Evolutionary conservation across 1,139 yeast genomes (phyloP).

Genomic region (Trichomonascaceae sp.): DNA sequence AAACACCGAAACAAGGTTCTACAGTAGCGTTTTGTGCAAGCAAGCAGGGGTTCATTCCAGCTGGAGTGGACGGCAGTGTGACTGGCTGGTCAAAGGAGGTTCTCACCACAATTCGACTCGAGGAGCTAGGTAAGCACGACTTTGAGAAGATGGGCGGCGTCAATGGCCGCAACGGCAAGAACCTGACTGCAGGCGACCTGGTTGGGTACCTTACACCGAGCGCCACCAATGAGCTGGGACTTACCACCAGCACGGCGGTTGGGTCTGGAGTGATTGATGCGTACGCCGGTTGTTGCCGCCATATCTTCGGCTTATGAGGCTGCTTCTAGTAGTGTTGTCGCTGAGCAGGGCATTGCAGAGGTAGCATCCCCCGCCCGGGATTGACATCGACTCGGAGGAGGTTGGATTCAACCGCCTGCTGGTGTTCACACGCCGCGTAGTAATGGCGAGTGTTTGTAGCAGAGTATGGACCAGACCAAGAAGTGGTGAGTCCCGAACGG

Average conservation of each 20-base stretch:
- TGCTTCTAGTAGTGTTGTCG: constrained; percentile 80
- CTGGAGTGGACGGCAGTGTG: constrained; percentile 72
- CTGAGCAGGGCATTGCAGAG: too few species aligned
- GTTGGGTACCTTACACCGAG: constrained; percentile 56
- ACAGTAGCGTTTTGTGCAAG: constrained; percentile 85
- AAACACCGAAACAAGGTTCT: constrained; percentile 76
- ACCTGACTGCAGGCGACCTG: constrained; percentile 75
- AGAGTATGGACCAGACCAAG: constrained; percentile 97
- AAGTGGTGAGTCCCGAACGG: constrained; percentile 72
- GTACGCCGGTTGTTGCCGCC: constrained; percentile 97
- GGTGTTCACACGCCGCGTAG: constrained; percentile 97
- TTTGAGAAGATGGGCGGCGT: constrained; percentile 77
- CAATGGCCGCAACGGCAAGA: constrained; percentile 54
- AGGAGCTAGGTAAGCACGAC: constrained; percentile 64
- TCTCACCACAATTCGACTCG: constrained; percentile 50
- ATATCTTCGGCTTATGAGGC: constrained; percentile 98
- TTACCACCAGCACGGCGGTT: constrained; percentile 66
- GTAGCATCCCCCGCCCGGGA: constrained; percentile 37
- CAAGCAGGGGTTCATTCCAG: constrained; percentile 91
- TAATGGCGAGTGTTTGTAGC: constrained; percentile 88
- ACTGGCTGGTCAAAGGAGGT: constrained; percentile 88
- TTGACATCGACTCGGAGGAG: constrained; percentile 25
- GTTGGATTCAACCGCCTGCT: constrained; percentile 76
- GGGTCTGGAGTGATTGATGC: constrained; percentile 97
- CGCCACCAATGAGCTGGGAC: constrained; percentile 78